These are phyloP conservation scores for Aureobasidium mangrovei DNA, from an alignment of 2,329 filamentous ascomycete species.

Conservation along the genomic window DNA sequence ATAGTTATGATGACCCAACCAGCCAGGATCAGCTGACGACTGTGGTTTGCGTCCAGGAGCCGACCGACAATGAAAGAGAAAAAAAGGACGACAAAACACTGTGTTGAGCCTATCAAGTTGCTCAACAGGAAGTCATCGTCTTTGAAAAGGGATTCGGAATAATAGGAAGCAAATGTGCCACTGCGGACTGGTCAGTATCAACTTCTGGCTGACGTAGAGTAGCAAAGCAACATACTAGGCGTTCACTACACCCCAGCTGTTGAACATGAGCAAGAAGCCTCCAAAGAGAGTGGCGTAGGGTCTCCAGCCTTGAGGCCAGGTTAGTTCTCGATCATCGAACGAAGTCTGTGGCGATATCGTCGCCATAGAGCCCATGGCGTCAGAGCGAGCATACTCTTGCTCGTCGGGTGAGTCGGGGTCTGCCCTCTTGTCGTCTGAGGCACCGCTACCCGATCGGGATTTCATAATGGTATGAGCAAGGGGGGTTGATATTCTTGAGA, in stretches of 20 bases:
- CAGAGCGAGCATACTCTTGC: neutral
- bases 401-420: neutral
- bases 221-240: constrained; percentile 27
- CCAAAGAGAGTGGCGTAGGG: constrained; percentile 37
- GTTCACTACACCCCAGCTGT: constrained; percentile 41
- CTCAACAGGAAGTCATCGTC: constrained; percentile 33
- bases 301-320: constrained; percentile 38
- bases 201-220: neutral
- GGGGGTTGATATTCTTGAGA: neutral
- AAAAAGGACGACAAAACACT: constrained; percentile 39
- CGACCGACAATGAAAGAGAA: constrained; percentile 40
- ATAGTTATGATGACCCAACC: constrained; percentile 36
- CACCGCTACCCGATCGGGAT: neutral
- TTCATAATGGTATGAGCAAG: neutral
- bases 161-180: constrained; percentile 43
- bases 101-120: constrained; percentile 41
- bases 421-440: neutral
- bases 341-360: neutral
- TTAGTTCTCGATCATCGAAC: constrained; percentile 23
- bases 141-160: constrained; percentile 37
- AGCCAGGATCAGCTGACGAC: constrained; percentile 31
- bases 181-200: neutral
- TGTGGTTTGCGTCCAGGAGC: constrained; percentile 40
- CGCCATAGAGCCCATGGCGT: neutral
- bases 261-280: constrained; percentile 45